Conservation (phyloP, 2,329 filamentous ascomycete genomes). For the Aspergillus sp. region DNA sequence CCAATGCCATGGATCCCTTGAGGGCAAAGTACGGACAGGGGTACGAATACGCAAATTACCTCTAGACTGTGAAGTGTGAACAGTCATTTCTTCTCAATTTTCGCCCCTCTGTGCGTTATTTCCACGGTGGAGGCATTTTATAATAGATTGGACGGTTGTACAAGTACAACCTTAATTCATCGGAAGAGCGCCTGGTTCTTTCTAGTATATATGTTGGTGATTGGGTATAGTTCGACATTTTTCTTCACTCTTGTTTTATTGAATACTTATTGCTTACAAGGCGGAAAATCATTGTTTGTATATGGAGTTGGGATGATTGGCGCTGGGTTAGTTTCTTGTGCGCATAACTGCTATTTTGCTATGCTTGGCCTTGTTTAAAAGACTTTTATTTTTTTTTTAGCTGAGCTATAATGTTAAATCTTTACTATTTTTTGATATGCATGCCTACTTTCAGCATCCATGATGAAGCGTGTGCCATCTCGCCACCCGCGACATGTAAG, state of each 20-base stretch:
- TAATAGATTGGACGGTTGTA: background rate
- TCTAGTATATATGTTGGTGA: slow-evolving; percentile 9
- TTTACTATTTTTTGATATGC: background rate
- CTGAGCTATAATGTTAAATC: background rate
- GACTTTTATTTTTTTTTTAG: background rate
- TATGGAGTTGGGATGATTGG: slow-evolving; percentile 8
- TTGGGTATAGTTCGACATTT: slow-evolving; percentile 3
- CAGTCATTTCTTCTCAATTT: background rate
- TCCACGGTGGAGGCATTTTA: slow-evolving; percentile 3
- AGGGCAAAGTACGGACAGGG: slow-evolving; percentile 29
- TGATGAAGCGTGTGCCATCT: background rate
- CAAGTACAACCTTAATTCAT: slow-evolving; percentile 2
- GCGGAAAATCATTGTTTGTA: slow-evolving; percentile 2
- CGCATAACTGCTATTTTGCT: background rate
- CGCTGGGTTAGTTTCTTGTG: background rate
- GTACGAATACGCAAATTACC: slow-evolving; percentile 33
- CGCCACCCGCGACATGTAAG: background rate
- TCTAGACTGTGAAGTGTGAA: slow-evolving; percentile 7
- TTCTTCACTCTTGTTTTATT: slow-evolving; percentile 1
- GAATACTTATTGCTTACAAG: slow-evolving; percentile 3
- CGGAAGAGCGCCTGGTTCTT: background rate
- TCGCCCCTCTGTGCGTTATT: background rate
- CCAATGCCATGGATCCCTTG: slow-evolving; percentile 26
- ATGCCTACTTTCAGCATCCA: no score
- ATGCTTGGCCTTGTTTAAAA: background rate